Evolutionary conservation across 1,284 basidiomycete genomes (phyloP), one percentile per base, ranked within the genome.

Genomic region (Mycocalia duriaeana): DNA sequence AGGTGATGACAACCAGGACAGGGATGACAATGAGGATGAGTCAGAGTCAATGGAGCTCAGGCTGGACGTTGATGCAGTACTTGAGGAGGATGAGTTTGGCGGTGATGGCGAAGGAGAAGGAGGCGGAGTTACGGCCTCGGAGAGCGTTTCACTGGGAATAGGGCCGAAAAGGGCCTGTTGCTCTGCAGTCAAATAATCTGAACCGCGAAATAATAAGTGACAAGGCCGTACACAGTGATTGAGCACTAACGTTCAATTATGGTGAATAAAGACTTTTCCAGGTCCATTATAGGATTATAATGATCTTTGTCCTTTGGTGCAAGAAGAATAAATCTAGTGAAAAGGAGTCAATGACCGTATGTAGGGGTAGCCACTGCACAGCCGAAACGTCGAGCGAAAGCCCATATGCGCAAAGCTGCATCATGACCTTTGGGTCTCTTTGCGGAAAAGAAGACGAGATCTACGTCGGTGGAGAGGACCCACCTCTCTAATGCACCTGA

Each of bases 291-390:
- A 13, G 87, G 87, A 59, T 85, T 84, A 60, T 89, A 89, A 57
- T 88, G 85, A 56, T 90, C 85, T 54, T 79, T 79, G 67, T 90
- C 87, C 59, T 82, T 87, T 16, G 87, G 87, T 37, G 72, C 77
- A 40, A 88, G 73, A 47, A 89, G 71, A 49, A 85, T 72, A 65
- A 81, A 89, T 59, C 85, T 89, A 42, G 16, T n/a, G n/a, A n/a
- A n/a, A n/a, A n/a, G n/a, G n/a, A n/a, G n/a, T n/a, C n/a, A n/a
- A n/a, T n/a, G n/a, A n/a, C n/a, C n/a, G n/a, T n/a, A n/a, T n/a
- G n/a, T n/a, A n/a, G n/a, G n/a, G n/a, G n/a, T n/a, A n/a, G n/a
- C n/a, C n/a, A n/a, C n/a, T n/a, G n/a, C n/a, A n/a, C n/a, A n/a
- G n/a, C n/a, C n/a, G n/a, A n/a, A n/a, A n/a, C n/a, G n/a, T n/a